These are phyloP conservation scores for Lumnitzera racemosa DNA, from an alignment of 345 rosid genomes.

Conservation along the genomic window DNA sequence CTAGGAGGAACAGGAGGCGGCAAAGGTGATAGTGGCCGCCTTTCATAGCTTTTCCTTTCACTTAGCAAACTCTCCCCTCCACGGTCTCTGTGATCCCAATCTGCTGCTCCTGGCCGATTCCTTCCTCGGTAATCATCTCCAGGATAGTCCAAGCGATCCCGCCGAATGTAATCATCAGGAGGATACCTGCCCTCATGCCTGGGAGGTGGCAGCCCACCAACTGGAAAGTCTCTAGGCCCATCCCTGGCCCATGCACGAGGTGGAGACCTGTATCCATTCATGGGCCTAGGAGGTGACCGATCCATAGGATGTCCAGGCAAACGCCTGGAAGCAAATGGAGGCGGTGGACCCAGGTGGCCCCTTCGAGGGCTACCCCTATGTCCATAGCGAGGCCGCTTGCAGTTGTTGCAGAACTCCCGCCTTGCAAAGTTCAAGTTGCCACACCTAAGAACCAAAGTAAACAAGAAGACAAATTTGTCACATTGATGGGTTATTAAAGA, in stretches of 20 bases:
- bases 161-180: conserved; percentile 31
- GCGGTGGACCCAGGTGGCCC: conserved; percentile 43
- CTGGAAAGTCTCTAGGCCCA: conserved; percentile 53
- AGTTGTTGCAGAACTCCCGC: conserved; percentile 64
- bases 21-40: conserved; percentile 37
- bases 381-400: conserved; percentile 57
- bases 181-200: conserved; percentile 61
- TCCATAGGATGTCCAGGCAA: conserved; percentile 51
- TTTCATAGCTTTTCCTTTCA: conserved; percentile 52
- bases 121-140: conserved; percentile 55
- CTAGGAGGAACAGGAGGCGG: conserved; percentile 29
- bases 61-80: conserved; percentile 42
- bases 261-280: conserved; percentile 69
- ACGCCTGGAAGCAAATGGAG: conserved; percentile 42
- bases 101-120: conserved; percentile 45
- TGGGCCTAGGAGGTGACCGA: conserved; percentile 53
- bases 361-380: conserved; percentile 58
- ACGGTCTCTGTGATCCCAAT: conserved; percentile 51
- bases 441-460: conserved; percentile 40
- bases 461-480: conserved; percentile 1
- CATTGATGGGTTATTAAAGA: background rate
- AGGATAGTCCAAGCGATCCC: conserved; percentile 44
- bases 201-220: conserved; percentile 40
- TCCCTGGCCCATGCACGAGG: conserved; percentile 62
- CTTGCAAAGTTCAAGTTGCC: conserved; percentile 83